phyloP scores from a whole-genome alignment of 306 rosid genomes.

The Cucumis cinereus region DNA sequence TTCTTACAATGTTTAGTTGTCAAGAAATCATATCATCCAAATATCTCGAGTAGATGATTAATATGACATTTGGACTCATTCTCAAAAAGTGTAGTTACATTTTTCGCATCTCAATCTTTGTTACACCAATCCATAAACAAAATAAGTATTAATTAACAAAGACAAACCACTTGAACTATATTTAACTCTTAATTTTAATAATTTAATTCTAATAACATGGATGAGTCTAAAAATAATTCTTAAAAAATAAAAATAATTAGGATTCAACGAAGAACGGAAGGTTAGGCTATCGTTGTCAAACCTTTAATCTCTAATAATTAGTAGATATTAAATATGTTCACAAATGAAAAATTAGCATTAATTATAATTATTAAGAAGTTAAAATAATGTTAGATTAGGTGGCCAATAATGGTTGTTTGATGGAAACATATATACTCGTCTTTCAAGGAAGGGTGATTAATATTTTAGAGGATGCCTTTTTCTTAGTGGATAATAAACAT shows the following conservation, averaged over 20 bases:
- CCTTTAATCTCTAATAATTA: not conserved
- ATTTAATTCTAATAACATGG: not conserved
- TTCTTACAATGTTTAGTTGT: too few relatives aligned
- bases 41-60: not conserved
- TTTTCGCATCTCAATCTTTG: not conserved
- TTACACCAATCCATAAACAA: not conserved
- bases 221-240: not conserved
- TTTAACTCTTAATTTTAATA: not conserved
- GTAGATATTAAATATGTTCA: not conserved
- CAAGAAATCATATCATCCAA: not conserved
- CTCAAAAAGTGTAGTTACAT: not conserved
- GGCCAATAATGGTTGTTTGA: not conserved
- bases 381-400: not conserved
- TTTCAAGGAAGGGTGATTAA: not conserved
- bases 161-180: not conserved
- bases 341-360: not conserved
- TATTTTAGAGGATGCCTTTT: not conserved
- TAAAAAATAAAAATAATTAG: not conserved
- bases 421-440: conserved; percentile 7
- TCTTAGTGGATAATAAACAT: conserved; percentile 7
- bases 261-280: not conserved
- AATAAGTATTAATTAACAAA: not conserved
- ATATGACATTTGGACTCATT: not conserved
- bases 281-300: not conserved
- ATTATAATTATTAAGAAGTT: not conserved